These are phyloP conservation scores for Haematococcus sp. DNA, from an alignment of 139 green algal genomes.

Conservation along the genomic window DNA sequence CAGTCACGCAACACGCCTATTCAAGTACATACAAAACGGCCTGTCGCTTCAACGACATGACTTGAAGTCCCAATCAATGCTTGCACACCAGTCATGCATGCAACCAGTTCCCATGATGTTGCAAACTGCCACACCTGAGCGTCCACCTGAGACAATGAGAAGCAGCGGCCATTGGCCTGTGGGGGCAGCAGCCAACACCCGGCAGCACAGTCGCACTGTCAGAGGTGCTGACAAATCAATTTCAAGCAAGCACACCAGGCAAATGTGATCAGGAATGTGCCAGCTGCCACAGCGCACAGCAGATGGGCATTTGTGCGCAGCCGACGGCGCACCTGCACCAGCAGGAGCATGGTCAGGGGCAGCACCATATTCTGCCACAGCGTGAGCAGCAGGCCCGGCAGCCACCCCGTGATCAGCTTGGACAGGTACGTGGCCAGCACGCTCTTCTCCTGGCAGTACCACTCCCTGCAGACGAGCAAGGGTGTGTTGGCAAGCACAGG, in stretches of 20 bases:
- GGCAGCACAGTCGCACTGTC: constrained; percentile 1
- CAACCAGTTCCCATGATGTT: constrained; percentile 6
- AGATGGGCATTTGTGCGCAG: no score
- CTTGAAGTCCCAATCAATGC: background rate
- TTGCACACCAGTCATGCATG: background rate
- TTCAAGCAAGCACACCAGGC: no score
- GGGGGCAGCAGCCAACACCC: background rate
- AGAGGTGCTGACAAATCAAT: no score
- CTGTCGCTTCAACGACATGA: no score
- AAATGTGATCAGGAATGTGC: no score
- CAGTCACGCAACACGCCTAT: no score
- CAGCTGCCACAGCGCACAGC: no score
- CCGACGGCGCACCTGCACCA: constrained; percentile 46
- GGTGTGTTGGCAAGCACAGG: background rate
- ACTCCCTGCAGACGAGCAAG: constrained; percentile 27
- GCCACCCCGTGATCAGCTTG: constrained; percentile 66
- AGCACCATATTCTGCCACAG: constrained; percentile 82
- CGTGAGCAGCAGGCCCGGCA: constrained; percentile 72
- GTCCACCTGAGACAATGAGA: constrained; percentile 56
- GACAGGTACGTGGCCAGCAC: constrained; percentile 30
- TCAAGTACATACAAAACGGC: no score
- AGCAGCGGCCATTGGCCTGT: constrained; percentile 41
- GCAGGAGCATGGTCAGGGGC: constrained; percentile 55
- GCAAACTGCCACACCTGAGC: constrained; percentile 8
- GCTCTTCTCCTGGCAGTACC: constrained; percentile 58